Base-by-base conservation (phyloP, 345 rosid species). In the Syzygium grande region DNA sequence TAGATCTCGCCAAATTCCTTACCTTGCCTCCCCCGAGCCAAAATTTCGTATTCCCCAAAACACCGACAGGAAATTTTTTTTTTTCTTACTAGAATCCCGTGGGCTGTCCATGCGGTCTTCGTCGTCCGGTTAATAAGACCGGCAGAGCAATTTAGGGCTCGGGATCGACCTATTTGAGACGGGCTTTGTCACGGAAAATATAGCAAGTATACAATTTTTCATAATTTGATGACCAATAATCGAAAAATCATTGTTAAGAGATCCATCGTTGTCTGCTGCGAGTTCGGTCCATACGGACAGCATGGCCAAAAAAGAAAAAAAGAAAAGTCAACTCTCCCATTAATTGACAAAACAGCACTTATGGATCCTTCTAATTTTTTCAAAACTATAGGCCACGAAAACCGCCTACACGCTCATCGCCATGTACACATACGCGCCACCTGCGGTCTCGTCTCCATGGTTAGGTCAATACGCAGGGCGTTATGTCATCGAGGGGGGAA, bases 281-380 rank as follows among this genome's bases (percentile, higher is more conserved):
- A 34, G 25, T 34, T 68, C 46, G 46, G 80, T 68, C 80, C 80
- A 73, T 17, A 34, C 80, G 49, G 49, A 41, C 25, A 2, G 22
- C 13, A 34, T 5, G 9, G 11, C 41, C 2, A 7, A 1, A 0
- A 65, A 0, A 68, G 9, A 61, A 14, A 9, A 2, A 2, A 68
- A 9, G 9, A 11, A 34, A 34, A 73, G 80, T 73, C 80, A 73
- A 73, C 49, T 73, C 49, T 73, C 80, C 22, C 46, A 9, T 34
- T 9, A 19, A 73, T 73, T 9, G 46, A 73, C 46, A 73, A 43
- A 43, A 38, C 80, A 34, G 49, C 38, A 9, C 49, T 73, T 34
- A 34, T 34, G 79, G 25, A 68, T 68, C 25, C 46, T 68, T 68
- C 25, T 9, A 10, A 17, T 68, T 17, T 11, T 30, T 27, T 61